phyloP scores from a whole-genome alignment of 2,329 filamentous ascomycete species.

The Botrytis cinerea region DNA sequence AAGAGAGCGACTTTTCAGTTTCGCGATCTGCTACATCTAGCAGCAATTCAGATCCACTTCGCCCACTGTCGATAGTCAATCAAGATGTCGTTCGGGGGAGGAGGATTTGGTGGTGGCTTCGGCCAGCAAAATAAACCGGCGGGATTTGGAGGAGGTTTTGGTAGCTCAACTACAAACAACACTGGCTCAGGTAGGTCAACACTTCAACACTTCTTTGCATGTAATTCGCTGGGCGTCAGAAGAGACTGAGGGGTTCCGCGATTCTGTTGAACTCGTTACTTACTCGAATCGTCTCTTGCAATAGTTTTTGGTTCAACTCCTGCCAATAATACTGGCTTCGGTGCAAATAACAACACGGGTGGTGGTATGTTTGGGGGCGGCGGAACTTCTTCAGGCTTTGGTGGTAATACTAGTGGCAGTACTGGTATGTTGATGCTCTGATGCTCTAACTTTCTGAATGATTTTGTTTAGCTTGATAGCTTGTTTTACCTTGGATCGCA shows the following conservation, averaged over 20 bases:
- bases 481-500: slow-evolving; percentile 22
- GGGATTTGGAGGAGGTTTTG: slow-evolving; percentile 61
- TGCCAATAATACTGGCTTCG: slow-evolving; percentile 45
- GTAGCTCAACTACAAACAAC: slow-evolving; percentile 34
- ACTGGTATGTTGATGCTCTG: slow-evolving; percentile 42
- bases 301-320: slow-evolving; percentile 47
- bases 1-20: slow-evolving; percentile 25
- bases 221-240: neutral
- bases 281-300: slow-evolving; percentile 40
- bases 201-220: slow-evolving; percentile 26
- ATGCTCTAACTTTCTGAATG: slow-evolving; percentile 32
- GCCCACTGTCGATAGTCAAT: slow-evolving; percentile 25
- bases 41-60: slow-evolving; percentile 17
- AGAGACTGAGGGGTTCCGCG: neutral
- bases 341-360: slow-evolving; percentile 42
- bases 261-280: slow-evolving; percentile 39
- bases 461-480: slow-evolving; percentile 31
- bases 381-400: slow-evolving; percentile 42
- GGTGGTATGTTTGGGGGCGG: slow-evolving; percentile 43
- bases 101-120: slow-evolving; percentile 52
- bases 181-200: slow-evolving; percentile 43
- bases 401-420: slow-evolving; percentile 39
- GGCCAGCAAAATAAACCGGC: slow-evolving; percentile 56
- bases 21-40: slow-evolving; percentile 24
- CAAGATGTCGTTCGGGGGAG: slow-evolving; percentile 45